Conservation (phyloP, 495 filamentous ascomycete species). For the Darksidea phi region DNA sequence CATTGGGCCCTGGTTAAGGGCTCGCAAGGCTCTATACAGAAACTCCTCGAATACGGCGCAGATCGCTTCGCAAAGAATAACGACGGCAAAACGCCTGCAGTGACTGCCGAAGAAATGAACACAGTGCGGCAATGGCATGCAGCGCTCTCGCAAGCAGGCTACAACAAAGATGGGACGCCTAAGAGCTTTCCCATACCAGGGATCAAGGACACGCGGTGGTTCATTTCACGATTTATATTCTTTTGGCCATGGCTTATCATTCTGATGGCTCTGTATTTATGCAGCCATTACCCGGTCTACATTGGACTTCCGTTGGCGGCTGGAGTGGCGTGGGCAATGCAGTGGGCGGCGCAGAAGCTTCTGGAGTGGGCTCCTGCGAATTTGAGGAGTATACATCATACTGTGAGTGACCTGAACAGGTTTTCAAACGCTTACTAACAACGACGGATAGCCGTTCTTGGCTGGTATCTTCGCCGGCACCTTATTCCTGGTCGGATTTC, state of each 20-base stretch:
- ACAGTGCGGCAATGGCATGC: slow-evolving; percentile 76
- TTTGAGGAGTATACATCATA: slow-evolving; percentile 83
- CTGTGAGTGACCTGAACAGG: slow-evolving; percentile 55
- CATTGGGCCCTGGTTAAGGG: slow-evolving; percentile 98
- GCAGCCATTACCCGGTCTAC: slow-evolving; percentile 72
- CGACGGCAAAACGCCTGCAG: slow-evolving; percentile 82
- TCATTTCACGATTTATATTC: slow-evolving; percentile 87
- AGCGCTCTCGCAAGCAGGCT: slow-evolving; percentile 82
- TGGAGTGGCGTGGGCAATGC: slow-evolving; percentile 65
- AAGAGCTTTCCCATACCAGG: slow-evolving; percentile 57
- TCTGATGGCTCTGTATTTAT: slow-evolving; percentile 64
- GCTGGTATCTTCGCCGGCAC: slow-evolving; percentile 90
- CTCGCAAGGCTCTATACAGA: slow-evolving; percentile 78
- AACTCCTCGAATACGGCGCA: slow-evolving; percentile 88
- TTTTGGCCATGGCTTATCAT: slow-evolving; percentile 80
- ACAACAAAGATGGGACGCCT: slow-evolving; percentile 71
- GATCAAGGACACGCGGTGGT: slow-evolving; percentile 67
- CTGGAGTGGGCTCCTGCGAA: slow-evolving; percentile 78
- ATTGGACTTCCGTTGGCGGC: slow-evolving; percentile 69
- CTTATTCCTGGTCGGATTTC: slow-evolving; percentile 75
- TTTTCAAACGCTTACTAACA: slow-evolving; percentile 25
- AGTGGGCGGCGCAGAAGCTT: slow-evolving; percentile 74
- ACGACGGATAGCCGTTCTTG: slow-evolving; percentile 70
- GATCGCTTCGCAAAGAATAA: slow-evolving; percentile 84
- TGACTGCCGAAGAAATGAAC: slow-evolving; percentile 86